Evolutionary conservation across 176 grass and related monocot species (phyloP).

Genomic region (sorghum (Sorghum bicolor)): DNA sequence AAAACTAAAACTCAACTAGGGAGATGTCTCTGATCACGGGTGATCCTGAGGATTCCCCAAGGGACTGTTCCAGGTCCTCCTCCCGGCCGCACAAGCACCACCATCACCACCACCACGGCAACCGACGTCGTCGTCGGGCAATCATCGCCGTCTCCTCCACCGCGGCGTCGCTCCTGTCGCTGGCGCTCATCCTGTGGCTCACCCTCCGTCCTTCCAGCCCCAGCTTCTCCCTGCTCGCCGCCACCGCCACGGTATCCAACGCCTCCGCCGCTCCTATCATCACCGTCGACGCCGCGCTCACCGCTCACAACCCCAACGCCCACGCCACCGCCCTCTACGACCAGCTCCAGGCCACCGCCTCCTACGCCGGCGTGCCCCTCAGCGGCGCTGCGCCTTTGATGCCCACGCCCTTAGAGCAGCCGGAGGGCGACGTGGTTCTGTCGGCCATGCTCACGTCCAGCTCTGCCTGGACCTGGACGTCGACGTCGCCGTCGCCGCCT

Average conservation of each 20-base stretch:
- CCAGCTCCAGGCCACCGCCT: constrained; percentile 38
- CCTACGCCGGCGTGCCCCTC: constrained; percentile 48
- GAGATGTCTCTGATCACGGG: constrained; percentile 42
- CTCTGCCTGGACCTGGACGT: not conserved
- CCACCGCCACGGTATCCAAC: constrained; percentile 26
- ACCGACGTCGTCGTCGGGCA: not conserved
- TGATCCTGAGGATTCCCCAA: constrained; percentile 33
- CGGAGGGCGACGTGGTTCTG: constrained; percentile 40
- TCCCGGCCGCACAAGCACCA: not conserved
- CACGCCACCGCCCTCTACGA: constrained; percentile 64
- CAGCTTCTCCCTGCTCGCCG: constrained; percentile 56
- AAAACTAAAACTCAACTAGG: not conserved
- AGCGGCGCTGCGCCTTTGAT: constrained; percentile 24
- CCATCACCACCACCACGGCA: not conserved
- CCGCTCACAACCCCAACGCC: constrained; percentile 65
- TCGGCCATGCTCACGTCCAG: constrained; percentile 29
- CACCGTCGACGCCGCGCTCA: constrained; percentile 54
- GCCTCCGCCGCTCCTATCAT: not conserved
- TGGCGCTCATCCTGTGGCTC: constrained; percentile 64
- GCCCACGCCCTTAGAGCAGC: constrained; percentile 45
- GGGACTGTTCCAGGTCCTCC: constrained; percentile 39
- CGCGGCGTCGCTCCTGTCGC: constrained; percentile 34
- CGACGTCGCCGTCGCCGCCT: constrained; percentile 1
- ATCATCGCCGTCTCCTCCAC: constrained; percentile 29
- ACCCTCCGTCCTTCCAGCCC: constrained; percentile 55